Evolutionary conservation across 208 protist species (phyloP).

Genomic region (Acanthamoeba royreba): DNA sequence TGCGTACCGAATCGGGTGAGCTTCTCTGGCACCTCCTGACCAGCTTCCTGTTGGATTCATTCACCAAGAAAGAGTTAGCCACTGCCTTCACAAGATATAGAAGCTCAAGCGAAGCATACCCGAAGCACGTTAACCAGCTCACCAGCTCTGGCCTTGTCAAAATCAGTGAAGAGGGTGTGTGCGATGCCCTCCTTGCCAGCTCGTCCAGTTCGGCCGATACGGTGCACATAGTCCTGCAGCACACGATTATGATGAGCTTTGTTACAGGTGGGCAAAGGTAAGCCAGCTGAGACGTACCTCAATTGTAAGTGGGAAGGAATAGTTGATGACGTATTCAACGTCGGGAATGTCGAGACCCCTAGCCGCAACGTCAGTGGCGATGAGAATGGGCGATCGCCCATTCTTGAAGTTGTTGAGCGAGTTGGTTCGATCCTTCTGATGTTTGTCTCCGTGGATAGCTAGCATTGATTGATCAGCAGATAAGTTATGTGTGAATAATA

Average conservation of each 20-base stretch:
- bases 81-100: no score
- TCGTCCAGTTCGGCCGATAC: constrained; percentile 90
- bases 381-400: constrained; percentile 72
- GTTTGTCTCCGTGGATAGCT: constrained; percentile 82
- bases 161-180: constrained; percentile 62
- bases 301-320: constrained; percentile 75
- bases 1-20: constrained; percentile 60
- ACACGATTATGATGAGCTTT: no score
- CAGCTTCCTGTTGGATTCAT: no score
- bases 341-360: constrained; percentile 91
- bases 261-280: no score
- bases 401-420: constrained; percentile 76
- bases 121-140: constrained; percentile 62
- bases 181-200: constrained; percentile 50
- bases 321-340: constrained; percentile 95
- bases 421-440: constrained; percentile 80
- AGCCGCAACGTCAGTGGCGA: constrained; percentile 83
- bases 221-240: constrained; percentile 96
- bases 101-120: no score
- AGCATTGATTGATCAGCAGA: background rate
- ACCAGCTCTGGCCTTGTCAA: constrained; percentile 58
- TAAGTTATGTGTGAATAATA: constrained; percentile 49
- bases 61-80: no score
- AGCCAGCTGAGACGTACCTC: no score
- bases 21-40: constrained; percentile 59